These are phyloP conservation scores for Recurvomyces mirabilis DNA, from an alignment of 495 filamentous ascomycete species.

Conservation along the genomic window DNA sequence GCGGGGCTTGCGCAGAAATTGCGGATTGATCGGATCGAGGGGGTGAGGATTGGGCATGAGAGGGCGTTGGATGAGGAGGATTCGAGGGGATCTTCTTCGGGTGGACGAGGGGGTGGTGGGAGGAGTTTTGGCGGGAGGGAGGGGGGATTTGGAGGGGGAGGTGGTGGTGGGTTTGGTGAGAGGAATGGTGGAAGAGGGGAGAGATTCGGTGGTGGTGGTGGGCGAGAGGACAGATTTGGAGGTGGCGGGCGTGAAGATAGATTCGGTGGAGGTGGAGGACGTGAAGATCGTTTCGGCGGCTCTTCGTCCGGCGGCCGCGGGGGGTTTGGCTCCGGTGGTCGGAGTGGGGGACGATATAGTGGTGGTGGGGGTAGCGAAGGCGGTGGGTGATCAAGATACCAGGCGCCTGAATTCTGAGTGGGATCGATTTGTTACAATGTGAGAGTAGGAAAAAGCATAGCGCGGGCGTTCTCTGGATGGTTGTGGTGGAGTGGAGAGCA, in stretches of 20 bases:
- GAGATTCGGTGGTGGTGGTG: conserved; percentile 5
- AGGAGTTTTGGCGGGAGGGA: conserved; percentile 10
- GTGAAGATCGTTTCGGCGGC: conserved; percentile 1
- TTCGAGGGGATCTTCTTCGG: conserved; percentile 3
- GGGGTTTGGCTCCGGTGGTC: no score
- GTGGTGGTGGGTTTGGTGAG: conserved; percentile 12
- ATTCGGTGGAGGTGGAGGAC: conserved; percentile 1
- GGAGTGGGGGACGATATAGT: no score
- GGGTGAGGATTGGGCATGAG: conserved; percentile 36
- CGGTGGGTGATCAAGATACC: no score
- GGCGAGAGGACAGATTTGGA: neutral
- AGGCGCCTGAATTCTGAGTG: no score
- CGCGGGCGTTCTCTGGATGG: no score
- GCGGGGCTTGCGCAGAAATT: conserved; percentile 36
- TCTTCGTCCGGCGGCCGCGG: no score
- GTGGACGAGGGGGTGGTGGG: conserved; percentile 9
- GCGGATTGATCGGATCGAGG: conserved; percentile 34
- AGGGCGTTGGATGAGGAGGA: neutral
- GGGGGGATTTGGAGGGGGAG: conserved; percentile 15
- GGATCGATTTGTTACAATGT: no score
- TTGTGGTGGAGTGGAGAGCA: no score
- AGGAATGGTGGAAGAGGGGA: conserved; percentile 2
- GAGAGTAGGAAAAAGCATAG: no score
- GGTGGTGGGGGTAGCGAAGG: no score
- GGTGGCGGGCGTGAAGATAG: neutral